Evolutionary conservation across 2,329 filamentous ascomycete genomes (phyloP), one percentile per base, ranked within the genome.

Genomic region (Didymella arachidicola): DNA sequence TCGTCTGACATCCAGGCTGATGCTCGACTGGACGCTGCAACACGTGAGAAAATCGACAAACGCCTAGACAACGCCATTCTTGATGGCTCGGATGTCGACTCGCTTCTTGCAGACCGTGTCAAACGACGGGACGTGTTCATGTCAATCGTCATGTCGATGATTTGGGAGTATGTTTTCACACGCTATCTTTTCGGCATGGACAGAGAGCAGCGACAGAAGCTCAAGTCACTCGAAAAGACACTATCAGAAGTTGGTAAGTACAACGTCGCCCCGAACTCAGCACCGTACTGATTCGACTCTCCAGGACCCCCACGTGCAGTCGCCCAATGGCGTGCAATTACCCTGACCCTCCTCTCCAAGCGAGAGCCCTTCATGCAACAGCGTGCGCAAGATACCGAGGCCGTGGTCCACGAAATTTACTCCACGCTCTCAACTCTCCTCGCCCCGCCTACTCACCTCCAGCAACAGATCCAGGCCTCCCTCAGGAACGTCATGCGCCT

Each of bases 151-250:
- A 98, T 98, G 93, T 95, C 91, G 61, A 97, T 99, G 93, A 89
- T 99, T 50, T 99, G 93, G 93, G 95, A 99, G 78, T 97, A 96
- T 73, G 89, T 99, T 74, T 99, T 99, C 75, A 97, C 94, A 8
- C 88, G 95, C 64, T 99, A 99, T 77, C 87, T 99, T 26, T 99
- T 99, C 76, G 95, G 95, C 70, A 97, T 99, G 92, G 95, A 99
- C 76, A 87, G 93, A 69, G 95, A 98, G 78, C 95, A 99, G 79
- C 88, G 95, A 69, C 93, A 98, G 78, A 98, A 98, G 79, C 89
- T 99, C 76, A 98, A 99, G 81, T 88, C 90, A 32, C 86, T 99
- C 8, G 96, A 99, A 80, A 97, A 97, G 82, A 89, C 91, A 38
- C 84, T 99, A 29, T 85, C 86, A 19, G 95, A 99, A 74, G 91